Evolutionary conservation across 257 asterid species (phyloP).

Genomic region (Marsdenia floribunda): DNA sequence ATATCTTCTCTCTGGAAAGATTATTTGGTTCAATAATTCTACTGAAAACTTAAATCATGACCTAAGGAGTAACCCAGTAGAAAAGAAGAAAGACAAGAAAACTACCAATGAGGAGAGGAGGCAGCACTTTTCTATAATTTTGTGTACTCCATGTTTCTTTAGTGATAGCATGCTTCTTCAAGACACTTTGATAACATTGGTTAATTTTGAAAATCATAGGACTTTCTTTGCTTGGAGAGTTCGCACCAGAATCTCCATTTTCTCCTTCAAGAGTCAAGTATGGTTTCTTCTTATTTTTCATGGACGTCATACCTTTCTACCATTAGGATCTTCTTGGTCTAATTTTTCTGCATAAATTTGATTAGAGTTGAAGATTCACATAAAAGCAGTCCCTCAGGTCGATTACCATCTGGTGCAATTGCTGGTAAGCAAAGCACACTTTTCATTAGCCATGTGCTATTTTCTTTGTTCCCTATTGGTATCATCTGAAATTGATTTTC

Average conservation of each 20-base stretch:
- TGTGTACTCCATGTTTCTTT: background rate
- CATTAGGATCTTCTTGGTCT: slow-evolving; percentile 26
- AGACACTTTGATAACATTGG: slow-evolving; percentile 10
- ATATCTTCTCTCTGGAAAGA: background rate
- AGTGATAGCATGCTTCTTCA: background rate
- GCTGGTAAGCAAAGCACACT: slow-evolving; percentile 40
- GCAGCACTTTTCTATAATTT: background rate
- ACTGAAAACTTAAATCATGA: background rate
- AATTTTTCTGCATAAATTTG: slow-evolving; percentile 11
- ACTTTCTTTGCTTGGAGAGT: slow-evolving; percentile 50
- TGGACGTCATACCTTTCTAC: slow-evolving; percentile 9
- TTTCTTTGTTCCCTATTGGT: slow-evolving; percentile 4
- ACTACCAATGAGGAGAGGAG: background rate
- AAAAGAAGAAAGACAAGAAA: background rate
- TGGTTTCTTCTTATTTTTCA: slow-evolving; percentile 19
- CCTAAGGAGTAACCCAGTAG: background rate
- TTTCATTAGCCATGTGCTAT: slow-evolving; percentile 5
- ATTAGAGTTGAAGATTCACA: slow-evolving; percentile 67
- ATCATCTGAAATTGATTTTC: slow-evolving; percentile 12
- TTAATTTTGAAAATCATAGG: slow-evolving; percentile 25
- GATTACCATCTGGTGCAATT: slow-evolving; percentile 46
- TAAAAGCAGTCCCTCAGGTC: slow-evolving; percentile 59
- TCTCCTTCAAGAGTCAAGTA: slow-evolving; percentile 76
- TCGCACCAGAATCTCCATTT: slow-evolving; percentile 52
- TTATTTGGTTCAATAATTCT: slow-evolving; percentile 2